phyloP scores from a whole-genome alignment of 176 grass and related monocot species.

The Poa annua region DNA sequence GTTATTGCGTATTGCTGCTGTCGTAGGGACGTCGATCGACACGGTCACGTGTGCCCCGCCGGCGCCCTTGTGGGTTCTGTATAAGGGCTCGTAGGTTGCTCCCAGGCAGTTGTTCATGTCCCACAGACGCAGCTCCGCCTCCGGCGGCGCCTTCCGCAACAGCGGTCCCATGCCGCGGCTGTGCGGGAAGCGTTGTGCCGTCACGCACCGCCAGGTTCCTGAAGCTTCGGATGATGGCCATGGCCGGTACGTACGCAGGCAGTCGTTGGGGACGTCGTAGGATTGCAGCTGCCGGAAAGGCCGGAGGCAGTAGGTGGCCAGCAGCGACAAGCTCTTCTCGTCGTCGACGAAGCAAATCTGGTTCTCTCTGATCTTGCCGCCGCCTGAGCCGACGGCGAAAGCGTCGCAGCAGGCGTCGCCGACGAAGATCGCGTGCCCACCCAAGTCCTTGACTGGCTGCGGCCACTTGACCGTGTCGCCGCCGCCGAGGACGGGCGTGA shows the following conservation, averaged over 20 bases:
- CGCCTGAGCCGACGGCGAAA: not conserved
- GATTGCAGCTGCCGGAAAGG: not conserved
- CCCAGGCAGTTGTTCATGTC: not conserved
- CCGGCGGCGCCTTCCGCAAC: not conserved
- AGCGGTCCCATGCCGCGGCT: not conserved
- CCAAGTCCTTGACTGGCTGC: not conserved
- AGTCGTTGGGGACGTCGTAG: not conserved
- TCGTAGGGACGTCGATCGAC: not conserved
- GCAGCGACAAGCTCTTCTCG: not conserved
- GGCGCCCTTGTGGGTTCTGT: not conserved
- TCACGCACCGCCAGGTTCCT: not conserved
- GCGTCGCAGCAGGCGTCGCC: not conserved
- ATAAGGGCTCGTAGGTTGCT: not conserved
- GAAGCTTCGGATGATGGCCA: not conserved
- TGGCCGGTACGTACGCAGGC: not conserved
- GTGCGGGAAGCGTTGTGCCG: not conserved
- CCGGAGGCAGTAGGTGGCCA: not conserved
- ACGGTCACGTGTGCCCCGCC: not conserved
- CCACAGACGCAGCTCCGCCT: not conserved
- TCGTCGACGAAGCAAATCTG: slow-evolving; percentile 6
- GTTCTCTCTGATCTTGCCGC: not conserved
- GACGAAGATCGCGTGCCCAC: not conserved
- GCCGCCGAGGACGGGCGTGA: too few relatives aligned
- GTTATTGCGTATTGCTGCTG: not conserved
- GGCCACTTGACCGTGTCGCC: not conserved